Evolutionary conservation across 805 yeast species (phyloP).

Genomic region (Metschnikowia anglica): DNA sequence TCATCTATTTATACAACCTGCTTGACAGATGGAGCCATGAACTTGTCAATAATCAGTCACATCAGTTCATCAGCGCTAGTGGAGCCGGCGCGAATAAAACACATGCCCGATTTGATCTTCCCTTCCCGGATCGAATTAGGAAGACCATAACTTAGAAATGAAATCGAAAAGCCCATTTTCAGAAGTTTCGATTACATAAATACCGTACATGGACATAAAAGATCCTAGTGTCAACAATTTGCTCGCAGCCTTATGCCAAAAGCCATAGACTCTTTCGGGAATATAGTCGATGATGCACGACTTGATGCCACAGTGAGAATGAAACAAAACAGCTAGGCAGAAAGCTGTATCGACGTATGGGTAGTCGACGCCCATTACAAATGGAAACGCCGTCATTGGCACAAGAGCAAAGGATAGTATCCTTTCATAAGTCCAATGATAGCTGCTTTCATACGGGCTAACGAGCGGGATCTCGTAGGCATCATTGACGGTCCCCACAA

Average conservation of each 20-base stretch:
- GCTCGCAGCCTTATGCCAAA: constrained; percentile 67
- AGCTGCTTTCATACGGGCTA: constrained; percentile 71
- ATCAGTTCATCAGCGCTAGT: neutral
- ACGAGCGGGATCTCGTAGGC: constrained; percentile 69
- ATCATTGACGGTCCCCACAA: constrained; percentile 92
- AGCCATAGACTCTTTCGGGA: constrained; percentile 81
- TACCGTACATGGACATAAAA: constrained; percentile 67
- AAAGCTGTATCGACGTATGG: constrained; percentile 73
- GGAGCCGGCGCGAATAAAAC: neutral
- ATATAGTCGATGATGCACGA: constrained; percentile 92
- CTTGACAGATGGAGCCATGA: neutral
- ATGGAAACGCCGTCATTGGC: constrained; percentile 76
- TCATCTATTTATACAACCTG: neutral
- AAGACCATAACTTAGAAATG: constrained; percentile 60
- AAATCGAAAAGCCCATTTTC: constrained; percentile 76
- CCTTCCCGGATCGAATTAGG: constrained; percentile 22
- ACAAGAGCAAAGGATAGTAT: constrained; percentile 64
- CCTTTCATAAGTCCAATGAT: constrained; percentile 93
- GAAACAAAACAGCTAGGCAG: constrained; percentile 65
- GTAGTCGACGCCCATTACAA: constrained; percentile 67
- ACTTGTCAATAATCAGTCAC: neutral
- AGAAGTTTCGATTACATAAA: constrained; percentile 77
- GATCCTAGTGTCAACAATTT: constrained; percentile 72
- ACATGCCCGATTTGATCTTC: neutral
- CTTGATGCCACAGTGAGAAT: constrained; percentile 83